Base-by-base conservation (phyloP, 2,329 filamentous ascomycete genomes). In the Penicillium psychrosexuale region DNA sequence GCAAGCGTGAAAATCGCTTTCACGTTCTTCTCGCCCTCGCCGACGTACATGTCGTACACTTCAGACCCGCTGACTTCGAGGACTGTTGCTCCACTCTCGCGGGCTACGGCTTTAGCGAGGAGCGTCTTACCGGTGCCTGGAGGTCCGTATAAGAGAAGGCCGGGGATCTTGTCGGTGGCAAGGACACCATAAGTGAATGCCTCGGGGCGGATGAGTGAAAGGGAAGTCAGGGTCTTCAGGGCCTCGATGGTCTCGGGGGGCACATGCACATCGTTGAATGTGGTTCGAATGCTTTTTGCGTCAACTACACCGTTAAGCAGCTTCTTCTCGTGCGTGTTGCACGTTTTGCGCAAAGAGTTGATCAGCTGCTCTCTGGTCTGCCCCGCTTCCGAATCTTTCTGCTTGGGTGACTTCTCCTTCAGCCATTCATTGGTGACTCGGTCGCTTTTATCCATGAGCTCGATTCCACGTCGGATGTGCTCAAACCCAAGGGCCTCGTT, bases 181-280 rank as follows among this genome's bases (percentile, higher is more conserved):
- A 99, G 82, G 4, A 99, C 90, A 73, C 94, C 94, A 64, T 99
- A 99, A 11, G 86, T 87, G 74, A 97, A 99, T n/a, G 92, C 93
- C 59, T 97, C 92, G 0, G 94, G 94, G 0, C 93, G 86, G 47
- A 90, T 80, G 5, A 99, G 80, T 0, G 92, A 94, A 17, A 99
- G 79, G 0, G 90, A 90, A 0, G 94, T 99, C 47, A 97, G 81
- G 5, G 91, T 90, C 70, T 93, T 91, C 51, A 99, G 80, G 1
- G 92, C 89, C 22, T 94, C 90, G 30, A 95, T 88, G 2, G 91
- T 96, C 57, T 92, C 90, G 0, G 81, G 75, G 0, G 91, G 86
- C 1, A 88, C 91, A 65, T 96, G 90, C 19, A 99, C 88, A 69
- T 96, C 89, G 24, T 84, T 80, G 69, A 97, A 99, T 0, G 90